These are phyloP conservation scores for Paecilomyces formosus DNA, from an alignment of 2,329 filamentous ascomycete genomes.

Conservation along the genomic window DNA sequence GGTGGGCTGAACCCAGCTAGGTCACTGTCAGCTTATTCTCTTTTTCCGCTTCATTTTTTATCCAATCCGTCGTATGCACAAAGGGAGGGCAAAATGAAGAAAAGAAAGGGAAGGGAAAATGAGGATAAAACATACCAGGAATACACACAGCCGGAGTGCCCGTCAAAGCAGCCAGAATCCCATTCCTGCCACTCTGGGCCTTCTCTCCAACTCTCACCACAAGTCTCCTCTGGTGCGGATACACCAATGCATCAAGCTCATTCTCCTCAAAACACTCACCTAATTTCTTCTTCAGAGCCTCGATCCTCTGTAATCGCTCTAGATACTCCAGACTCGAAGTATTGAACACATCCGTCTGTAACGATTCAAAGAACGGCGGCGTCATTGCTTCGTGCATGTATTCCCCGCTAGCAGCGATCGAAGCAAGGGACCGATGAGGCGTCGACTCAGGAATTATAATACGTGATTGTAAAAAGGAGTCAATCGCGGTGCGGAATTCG, in stretches of 20 bases:
- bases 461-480: constrained; percentile 46
- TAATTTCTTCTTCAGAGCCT: constrained; percentile 45
- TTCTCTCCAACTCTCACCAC: constrained; percentile 52
- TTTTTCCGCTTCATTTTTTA: neutral
- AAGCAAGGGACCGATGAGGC: constrained; percentile 32
- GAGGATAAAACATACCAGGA: constrained; percentile 17
- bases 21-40: neutral
- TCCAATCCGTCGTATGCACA: constrained; percentile 1
- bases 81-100: neutral
- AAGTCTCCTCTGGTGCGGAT: constrained; percentile 58
- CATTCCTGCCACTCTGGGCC: constrained; percentile 54
- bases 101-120: constrained; percentile 20
- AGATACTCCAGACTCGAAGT: constrained; percentile 46
- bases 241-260: constrained; percentile 52
- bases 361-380: constrained; percentile 49
- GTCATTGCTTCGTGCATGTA: constrained; percentile 48
- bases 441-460: constrained; percentile 8
- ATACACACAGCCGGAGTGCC: constrained; percentile 45
- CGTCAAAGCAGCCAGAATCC: constrained; percentile 48
- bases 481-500: constrained; percentile 51
- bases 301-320: constrained; percentile 41
- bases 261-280: constrained; percentile 44
- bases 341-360: constrained; percentile 47
- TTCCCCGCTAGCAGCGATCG: constrained; percentile 44
- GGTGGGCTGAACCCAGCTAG: constrained; percentile 42